Conservation (phyloP, 352 stramenopile species). For the Blastocystis sp. region DNA sequence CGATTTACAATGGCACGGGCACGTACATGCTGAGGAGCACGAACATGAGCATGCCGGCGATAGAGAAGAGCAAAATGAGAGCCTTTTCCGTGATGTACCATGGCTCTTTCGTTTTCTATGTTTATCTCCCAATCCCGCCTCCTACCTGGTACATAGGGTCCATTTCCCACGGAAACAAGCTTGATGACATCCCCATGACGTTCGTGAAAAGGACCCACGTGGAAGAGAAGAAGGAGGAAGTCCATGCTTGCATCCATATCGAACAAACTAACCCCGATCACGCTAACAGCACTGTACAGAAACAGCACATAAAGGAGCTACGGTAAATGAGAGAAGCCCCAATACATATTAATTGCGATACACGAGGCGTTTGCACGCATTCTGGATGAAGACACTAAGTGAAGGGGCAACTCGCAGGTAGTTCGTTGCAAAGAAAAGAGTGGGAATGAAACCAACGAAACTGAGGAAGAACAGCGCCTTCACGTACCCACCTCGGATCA, state of each 20-base stretch:
- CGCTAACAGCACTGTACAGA: constrained; percentile 21
- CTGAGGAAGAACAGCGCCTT: constrained; percentile 2
- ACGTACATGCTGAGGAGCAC: constrained; percentile 1
- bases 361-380: background rate
- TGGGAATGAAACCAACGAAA: constrained; percentile 15
- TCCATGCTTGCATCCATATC: constrained; percentile 1
- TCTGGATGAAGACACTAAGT: background rate
- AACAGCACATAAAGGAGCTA: background rate
- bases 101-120: background rate
- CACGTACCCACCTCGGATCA: constrained; percentile 1
- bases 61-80: background rate
- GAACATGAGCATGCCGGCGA: constrained; percentile 11
- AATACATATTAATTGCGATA: background rate
- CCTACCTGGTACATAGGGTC: background rate
- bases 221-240: constrained; percentile 9
- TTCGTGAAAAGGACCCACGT: constrained; percentile 40
- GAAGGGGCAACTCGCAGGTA: background rate
- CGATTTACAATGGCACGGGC: constrained; percentile 23
- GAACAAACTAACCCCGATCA: constrained; percentile 17
- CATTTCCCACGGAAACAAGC: background rate
- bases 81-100: background rate
- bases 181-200: constrained; percentile 21
- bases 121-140: background rate
- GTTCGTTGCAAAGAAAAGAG: constrained; percentile 16
- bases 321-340: background rate